Conservation (phyloP, 371 early-diverging fungal species). For the Mucor lusitanicus region DNA sequence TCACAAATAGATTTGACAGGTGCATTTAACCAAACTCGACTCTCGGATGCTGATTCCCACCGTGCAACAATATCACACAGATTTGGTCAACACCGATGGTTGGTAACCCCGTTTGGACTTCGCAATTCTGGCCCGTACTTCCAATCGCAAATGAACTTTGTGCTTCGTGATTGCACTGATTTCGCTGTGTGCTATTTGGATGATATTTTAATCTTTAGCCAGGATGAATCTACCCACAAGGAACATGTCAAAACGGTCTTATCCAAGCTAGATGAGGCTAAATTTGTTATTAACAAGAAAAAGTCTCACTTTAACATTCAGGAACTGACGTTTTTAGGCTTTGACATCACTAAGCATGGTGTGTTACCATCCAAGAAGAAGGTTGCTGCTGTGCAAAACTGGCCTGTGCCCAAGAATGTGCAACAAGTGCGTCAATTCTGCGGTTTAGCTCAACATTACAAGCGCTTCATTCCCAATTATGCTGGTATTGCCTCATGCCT, state of each 20-base stretch:
- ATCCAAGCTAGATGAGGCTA: slow-evolving; percentile 19
- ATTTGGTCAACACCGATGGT: slow-evolving; percentile 44
- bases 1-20: slow-evolving; percentile 38
- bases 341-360: slow-evolving; percentile 31
- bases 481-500: slow-evolving; percentile 39
- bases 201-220: slow-evolving; percentile 51
- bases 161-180: slow-evolving; percentile 37
- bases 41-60: slow-evolving; percentile 4
- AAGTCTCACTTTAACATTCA: slow-evolving; percentile 52
- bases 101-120: slow-evolving; percentile 54
- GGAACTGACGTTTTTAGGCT: slow-evolving; percentile 51
- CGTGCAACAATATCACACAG: slow-evolving; percentile 7
- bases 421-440: slow-evolving; percentile 37
- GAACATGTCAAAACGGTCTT: slow-evolving; percentile 42
- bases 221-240: slow-evolving; percentile 37
- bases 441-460: slow-evolving; percentile 33
- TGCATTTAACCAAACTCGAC: slow-evolving; percentile 38
- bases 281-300: slow-evolving; percentile 36
- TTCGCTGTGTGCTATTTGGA: slow-evolving; percentile 46
- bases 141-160: slow-evolving; percentile 36
- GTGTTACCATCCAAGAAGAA: slow-evolving; percentile 28
- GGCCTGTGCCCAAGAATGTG: slow-evolving; percentile 40
- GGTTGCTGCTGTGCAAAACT: slow-evolving; percentile 20
- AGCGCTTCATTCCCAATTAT: slow-evolving; percentile 29
- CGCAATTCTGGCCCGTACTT: slow-evolving; percentile 51